Base-by-base conservation (phyloP, 345 rosid genomes). In the Stellera chamaejasme region DNA sequence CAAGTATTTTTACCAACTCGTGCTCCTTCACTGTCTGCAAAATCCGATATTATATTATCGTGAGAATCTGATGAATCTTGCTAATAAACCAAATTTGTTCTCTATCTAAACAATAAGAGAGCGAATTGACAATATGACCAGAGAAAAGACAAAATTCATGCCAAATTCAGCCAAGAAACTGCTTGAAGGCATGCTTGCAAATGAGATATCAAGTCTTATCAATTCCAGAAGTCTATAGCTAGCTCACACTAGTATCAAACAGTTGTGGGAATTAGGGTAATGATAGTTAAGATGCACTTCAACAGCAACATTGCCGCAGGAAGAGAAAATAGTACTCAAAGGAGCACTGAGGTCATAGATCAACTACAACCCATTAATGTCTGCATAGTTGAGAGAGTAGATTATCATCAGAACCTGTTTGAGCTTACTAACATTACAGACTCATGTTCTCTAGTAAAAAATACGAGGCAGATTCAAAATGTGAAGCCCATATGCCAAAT, bases 311-410 rank as follows among this genome's bases (percentile, higher is more conserved):
- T 19, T 19, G 23, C 23, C 23, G 23, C 23, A 19, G 13, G 61
- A 46, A 4, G 36, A 58, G 43, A 10, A 45, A 14, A 5, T 28
- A 42, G 43, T 46, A 15, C 23, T 19, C 23, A 19, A 19, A 19
- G 23, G 23, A 19, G 23, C 23, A 19, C 23, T 45, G 26, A 26
- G 52, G 8, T 4, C 52, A 32, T 36, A 44, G 52, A 32, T 27
- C 39, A 32, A 32, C 39, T 32, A 32, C 39, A 32, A 32, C 39
- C 39, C 39, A 25, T 54, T 43, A 48, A 5, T 23, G 56, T 42
- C 68, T 50, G 62, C 62, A 50, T 12, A 25, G 50, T 16, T 47
- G 50, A 50, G 27, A 25, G 19, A 50, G 28, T 9, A 56, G 16
- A 42, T 46, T 15, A 10, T 43, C 61, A 48, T 63, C 27, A 54